A percentile compares a stretch with the other conserved stretches of the same genome.
Conservation (phyloP, 2,329 filamentous ascomycete genomes). For the Tolypocladium guangdongense region DNA sequence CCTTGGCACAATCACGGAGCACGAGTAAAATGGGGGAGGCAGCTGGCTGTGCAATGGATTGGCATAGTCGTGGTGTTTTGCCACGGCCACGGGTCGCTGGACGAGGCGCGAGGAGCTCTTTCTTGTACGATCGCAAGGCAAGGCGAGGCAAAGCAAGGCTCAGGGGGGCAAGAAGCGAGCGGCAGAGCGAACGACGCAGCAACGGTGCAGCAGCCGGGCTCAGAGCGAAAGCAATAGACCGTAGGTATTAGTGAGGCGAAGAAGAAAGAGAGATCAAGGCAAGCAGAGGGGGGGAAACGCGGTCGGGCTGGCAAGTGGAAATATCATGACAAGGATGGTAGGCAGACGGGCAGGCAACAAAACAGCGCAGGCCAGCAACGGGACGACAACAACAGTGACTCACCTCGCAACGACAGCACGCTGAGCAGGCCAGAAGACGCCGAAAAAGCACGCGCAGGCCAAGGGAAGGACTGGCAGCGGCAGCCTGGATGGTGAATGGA, state of each 20-base stretch:
- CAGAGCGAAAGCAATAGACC: not conserved
- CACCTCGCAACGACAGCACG: slow-evolving; percentile 2
- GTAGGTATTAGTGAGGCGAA: not conserved
- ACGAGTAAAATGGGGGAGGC: not conserved
- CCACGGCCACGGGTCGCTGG: not conserved
- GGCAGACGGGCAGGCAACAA: slow-evolving; percentile 1
- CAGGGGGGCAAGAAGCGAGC: not conserved
- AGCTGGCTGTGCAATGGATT: not conserved
- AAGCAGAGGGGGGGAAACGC: not conserved
- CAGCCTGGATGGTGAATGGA: not conserved
- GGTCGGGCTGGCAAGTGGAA: slow-evolving; percentile 1
- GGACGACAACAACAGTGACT: slow-evolving; percentile 6
- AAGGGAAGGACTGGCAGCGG: not conserved
- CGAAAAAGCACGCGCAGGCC: not conserved
- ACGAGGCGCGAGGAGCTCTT: not conserved
- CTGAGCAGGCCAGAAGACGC: not conserved
- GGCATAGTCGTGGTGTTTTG: not conserved
- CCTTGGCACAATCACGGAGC: slow-evolving; percentile 1
- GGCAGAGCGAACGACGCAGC: not conserved
- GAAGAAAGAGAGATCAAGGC: not conserved
- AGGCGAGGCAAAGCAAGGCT: not conserved
- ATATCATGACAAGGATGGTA: slow-evolving; percentile 1
- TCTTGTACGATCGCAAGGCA: not conserved
- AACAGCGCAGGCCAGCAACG: slow-evolving; percentile 1
- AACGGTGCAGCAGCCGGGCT: not conserved